Percentiles rank a stretch among this genome's conserved stretches.
These are phyloP conservation scores for Plasmodium coatneyi DNA, from an alignment of 169 alveolate genomes.

Conservation along the genomic window DNA sequence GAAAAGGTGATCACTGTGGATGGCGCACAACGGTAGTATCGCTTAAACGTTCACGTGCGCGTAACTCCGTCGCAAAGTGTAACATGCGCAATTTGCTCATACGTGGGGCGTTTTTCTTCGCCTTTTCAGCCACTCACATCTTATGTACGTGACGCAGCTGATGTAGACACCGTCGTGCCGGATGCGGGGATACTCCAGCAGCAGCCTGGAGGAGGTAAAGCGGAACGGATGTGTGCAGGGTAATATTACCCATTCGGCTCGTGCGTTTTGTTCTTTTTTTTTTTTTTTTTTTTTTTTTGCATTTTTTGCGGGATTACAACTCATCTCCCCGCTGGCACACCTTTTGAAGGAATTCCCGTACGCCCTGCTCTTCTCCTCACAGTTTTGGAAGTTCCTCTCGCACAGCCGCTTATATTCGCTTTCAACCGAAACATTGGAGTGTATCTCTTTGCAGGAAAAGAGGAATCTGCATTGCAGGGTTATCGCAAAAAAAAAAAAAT, in stretches of 20 bases:
- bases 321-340: not conserved
- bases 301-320: not conserved
- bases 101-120: not conserved
- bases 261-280: not conserved
- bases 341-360: constrained; percentile 57
- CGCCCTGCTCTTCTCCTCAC: constrained; percentile 26
- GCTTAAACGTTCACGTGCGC: not conserved
- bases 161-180: constrained; percentile 65
- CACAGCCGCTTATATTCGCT: constrained; percentile 43
- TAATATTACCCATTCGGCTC: not conserved
- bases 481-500: not conserved
- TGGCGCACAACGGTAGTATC: not conserved
- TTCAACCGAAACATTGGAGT: constrained; percentile 32
- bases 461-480: constrained; percentile 1
- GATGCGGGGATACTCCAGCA: constrained; percentile 60
- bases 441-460: constrained; percentile 27
- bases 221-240: not conserved
- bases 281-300: not conserved
- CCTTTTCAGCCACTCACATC: constrained; percentile 21
- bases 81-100: not conserved
- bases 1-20: not conserved
- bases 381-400: constrained; percentile 16
- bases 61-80: not conserved
- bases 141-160: constrained; percentile 58
- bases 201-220: constrained; percentile 7